Percentiles rank a stretch among this genome's conserved stretches.
These are phyloP conservation scores for Cladosporium sp. DNA, from an alignment of 2,329 filamentous ascomycete genomes.

Conservation along the genomic window DNA sequence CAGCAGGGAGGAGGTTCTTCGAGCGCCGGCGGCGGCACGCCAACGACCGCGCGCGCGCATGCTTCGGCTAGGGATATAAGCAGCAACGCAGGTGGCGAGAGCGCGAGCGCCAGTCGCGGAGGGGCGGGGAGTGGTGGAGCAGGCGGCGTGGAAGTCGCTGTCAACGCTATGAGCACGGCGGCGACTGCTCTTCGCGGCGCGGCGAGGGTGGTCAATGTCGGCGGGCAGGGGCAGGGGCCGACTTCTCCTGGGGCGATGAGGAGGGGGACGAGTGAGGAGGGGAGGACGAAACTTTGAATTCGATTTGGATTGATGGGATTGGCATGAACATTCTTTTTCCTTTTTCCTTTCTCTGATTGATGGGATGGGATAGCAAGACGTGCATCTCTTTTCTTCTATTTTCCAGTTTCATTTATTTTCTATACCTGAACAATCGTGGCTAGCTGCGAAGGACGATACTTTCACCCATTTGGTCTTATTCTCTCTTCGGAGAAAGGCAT, in stretches of 20 bases:
- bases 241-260: constrained; percentile 17
- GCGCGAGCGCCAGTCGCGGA: neutral
- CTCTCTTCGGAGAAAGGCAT: too few relatives aligned
- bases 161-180: constrained; percentile 22
- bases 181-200: constrained; percentile 24
- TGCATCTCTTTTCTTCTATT: too few relatives aligned
- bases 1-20: constrained; percentile 21
- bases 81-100: too few relatives aligned
- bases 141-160: constrained; percentile 25
- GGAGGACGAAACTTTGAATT: constrained; percentile 35
- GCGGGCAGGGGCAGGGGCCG: constrained; percentile 12
- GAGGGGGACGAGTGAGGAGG: constrained; percentile 32
- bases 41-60: too few relatives aligned
- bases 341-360: neutral
- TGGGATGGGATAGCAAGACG: too few relatives aligned
- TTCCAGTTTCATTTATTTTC: too few relatives aligned
- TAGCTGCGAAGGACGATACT: too few relatives aligned
- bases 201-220: constrained; percentile 24
- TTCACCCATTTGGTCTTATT: too few relatives aligned
- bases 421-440: too few relatives aligned
- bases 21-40: too few relatives aligned
- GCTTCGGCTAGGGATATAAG: too few relatives aligned
- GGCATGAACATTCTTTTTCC: constrained; percentile 10
- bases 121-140: constrained; percentile 5
- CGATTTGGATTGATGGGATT: too few relatives aligned